Base-by-base conservation (phyloP, 108 stramenopile species). In the Cyclotella sp. region DNA sequence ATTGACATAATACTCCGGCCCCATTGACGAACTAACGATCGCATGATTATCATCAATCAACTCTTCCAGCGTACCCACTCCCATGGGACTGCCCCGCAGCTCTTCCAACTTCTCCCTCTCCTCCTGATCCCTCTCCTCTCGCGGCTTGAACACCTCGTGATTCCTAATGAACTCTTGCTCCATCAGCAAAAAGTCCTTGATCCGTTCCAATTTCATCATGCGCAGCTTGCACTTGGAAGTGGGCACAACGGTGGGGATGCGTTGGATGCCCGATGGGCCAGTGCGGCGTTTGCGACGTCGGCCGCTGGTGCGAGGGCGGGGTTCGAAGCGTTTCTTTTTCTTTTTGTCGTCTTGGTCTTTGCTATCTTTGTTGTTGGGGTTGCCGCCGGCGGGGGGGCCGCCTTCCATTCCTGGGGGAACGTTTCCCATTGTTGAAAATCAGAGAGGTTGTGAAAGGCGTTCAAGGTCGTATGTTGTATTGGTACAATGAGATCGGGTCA, bases 41-140 rank as follows among this genome's bases (percentile, higher is more conserved):
- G 97, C 97, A 82, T 99, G 99, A 78, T 98, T 99, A 85, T 99
- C 99, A 81, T 99, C 99, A 85, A 99, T 99, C 76, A 99, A 90
- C 81, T 99, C 99, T 85, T 99, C 99, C 72, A 99, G 82, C 21
- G 90, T 95, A 46, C 99, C 99, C 19, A 99, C 97, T 16, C 87
- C 85, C 70, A 99, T 86, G 27, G 99, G 99, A 43, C 88, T 88
- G 28, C 99, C 99, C 16, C 99, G 90, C n/a, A 99, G 80, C 68
- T 99, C 99, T 70, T 99, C 99, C 68, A 99, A 83, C 88, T 99
- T 99, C 70, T 97, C 96, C 39, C 96, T 81, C 73, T 95, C 95
- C 64, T 97, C 95, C 82, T 97, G 95, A 84, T 98, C 98, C 29
- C 97, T 87, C 75, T 98, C 96, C 78, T 99, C 98, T 47, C 91